phyloP scores from a whole-genome alignment of 1,284 basidiomycete species.

The Psilocybe mexicana region DNA sequence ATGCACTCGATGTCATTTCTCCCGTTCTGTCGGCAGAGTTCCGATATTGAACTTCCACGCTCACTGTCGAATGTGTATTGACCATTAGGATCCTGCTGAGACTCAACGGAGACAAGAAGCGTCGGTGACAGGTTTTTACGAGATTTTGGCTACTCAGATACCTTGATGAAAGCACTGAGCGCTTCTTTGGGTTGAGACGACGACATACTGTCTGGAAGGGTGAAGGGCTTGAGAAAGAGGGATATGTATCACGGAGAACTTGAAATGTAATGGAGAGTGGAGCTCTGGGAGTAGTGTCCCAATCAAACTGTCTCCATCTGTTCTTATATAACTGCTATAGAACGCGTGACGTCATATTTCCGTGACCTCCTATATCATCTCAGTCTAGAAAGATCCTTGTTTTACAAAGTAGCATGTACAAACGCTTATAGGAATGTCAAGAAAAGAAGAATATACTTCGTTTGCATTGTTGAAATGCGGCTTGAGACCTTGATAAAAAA shows the following conservation, averaged over 20 bases:
- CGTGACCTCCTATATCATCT: not conserved
- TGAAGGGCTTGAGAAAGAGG: not conserved
- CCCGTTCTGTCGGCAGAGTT: conserved; percentile 61
- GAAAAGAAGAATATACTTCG: not conserved
- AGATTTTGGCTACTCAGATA: conserved; percentile 19
- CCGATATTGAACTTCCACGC: conserved; percentile 56
- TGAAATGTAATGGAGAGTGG: too few relatives aligned
- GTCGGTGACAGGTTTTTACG: not conserved
- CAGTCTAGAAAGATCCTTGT: not conserved
- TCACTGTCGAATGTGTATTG: conserved; percentile 64
- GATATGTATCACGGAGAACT: not conserved
- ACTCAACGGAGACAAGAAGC: not conserved
- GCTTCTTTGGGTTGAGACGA: conserved; percentile 14
- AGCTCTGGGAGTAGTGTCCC: too few relatives aligned
- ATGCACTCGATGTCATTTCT: conserved; percentile 57
- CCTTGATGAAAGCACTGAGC: conserved; percentile 39
- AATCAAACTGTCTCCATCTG: too few relatives aligned
- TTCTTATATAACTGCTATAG: too few relatives aligned
- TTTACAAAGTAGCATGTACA: not conserved
- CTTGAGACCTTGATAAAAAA: not conserved
- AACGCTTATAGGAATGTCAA: not conserved
- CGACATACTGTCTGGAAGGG: conserved; percentile 4
- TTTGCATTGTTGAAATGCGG: conserved; percentile 7
- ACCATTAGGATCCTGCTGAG: conserved; percentile 49
- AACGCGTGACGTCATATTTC: conserved; percentile 11